Evolutionary conservation across 2,329 filamentous ascomycete species (phyloP).

Genomic region (Alternaria brassicae): DNA sequence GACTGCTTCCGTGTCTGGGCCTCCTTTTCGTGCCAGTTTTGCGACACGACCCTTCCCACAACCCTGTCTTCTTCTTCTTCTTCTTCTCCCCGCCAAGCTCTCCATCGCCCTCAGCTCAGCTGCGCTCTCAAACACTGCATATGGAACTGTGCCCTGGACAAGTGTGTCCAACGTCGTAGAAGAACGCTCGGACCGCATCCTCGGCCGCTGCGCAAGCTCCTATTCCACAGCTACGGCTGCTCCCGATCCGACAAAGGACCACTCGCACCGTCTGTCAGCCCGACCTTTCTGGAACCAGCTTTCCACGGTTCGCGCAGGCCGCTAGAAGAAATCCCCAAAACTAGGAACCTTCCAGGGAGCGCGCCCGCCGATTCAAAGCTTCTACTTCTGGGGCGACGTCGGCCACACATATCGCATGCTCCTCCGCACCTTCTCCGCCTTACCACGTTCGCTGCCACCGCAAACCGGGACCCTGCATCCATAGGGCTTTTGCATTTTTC

Average conservation of each 20-base stretch:
- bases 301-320: conserved; percentile 20
- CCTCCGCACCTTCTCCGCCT: conserved; percentile 20
- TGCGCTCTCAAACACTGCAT: conserved; percentile 3
- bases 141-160: background rate
- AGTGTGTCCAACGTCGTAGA: conserved; percentile 5
- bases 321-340: conserved; percentile 17
- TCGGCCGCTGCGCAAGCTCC: conserved; percentile 19
- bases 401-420: conserved; percentile 24
- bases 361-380: conserved; percentile 6
- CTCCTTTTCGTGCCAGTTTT: conserved; percentile 5
- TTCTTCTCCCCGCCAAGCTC: conserved; percentile 13
- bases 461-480: conserved; percentile 18
- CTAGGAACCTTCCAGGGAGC: conserved; percentile 7
- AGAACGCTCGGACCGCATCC: conserved; percentile 15
- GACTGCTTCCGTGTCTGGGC: conserved; percentile 6
- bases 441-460: conserved; percentile 7
- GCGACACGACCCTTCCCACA: conserved; percentile 2
- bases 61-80: background rate
- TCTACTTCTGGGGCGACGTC: conserved; percentile 18
- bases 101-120: background rate
- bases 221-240: conserved; percentile 22
- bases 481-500: conserved; percentile 9
- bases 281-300: conserved; percentile 18
- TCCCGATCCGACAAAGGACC: conserved; percentile 22
- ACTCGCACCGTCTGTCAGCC: conserved; percentile 13